Evolutionary conservation across 106 monocot species (phyloP).

Genomic region (Allium cepa): DNA sequence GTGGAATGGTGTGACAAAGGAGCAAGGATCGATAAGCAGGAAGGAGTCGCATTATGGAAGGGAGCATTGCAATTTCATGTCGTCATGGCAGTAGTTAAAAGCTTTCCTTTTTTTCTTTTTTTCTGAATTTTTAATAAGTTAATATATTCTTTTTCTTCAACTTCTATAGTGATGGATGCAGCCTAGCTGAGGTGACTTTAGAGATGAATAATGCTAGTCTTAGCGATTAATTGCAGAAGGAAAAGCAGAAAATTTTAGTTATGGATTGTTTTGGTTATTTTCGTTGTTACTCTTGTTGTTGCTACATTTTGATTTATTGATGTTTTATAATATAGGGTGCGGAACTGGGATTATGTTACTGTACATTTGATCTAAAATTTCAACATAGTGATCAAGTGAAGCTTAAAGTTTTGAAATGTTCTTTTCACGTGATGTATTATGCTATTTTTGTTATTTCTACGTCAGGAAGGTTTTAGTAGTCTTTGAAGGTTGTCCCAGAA

Average conservation of each 20-base stretch:
- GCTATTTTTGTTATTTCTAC: too few relatives aligned
- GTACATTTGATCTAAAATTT: conserved; percentile 9
- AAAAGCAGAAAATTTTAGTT: conserved; percentile 10
- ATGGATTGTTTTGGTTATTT: conserved; percentile 6
- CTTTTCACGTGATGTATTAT: too few relatives aligned
- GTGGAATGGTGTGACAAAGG: conserved; percentile 22
- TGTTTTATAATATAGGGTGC: conserved; percentile 1
- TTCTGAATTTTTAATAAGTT: neutral
- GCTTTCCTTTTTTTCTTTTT: too few relatives aligned
- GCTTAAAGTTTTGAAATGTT: too few relatives aligned
- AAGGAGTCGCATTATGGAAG: conserved; percentile 58
- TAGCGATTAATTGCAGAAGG: conserved; percentile 6
- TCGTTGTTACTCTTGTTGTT: neutral
- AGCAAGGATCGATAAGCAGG: conserved; percentile 29
- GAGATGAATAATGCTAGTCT: conserved; percentile 15
- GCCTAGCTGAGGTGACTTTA: conserved; percentile 9
- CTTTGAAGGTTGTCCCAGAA: too few relatives aligned
- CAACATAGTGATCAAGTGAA: conserved; percentile 1
- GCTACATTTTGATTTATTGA: neutral
- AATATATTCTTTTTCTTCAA: conserved; percentile 5
- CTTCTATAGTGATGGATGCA: conserved; percentile 8
- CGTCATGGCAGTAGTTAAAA: conserved; percentile 24
- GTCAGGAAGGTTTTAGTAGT: too few relatives aligned
- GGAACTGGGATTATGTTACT: conserved; percentile 5
- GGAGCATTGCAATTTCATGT: conserved; percentile 33